Percentiles rank a stretch among this genome's conserved stretches.
phyloP scores from a whole-genome alignment of 1,284 basidiomycete species.

The Puccinia novopanici region DNA sequence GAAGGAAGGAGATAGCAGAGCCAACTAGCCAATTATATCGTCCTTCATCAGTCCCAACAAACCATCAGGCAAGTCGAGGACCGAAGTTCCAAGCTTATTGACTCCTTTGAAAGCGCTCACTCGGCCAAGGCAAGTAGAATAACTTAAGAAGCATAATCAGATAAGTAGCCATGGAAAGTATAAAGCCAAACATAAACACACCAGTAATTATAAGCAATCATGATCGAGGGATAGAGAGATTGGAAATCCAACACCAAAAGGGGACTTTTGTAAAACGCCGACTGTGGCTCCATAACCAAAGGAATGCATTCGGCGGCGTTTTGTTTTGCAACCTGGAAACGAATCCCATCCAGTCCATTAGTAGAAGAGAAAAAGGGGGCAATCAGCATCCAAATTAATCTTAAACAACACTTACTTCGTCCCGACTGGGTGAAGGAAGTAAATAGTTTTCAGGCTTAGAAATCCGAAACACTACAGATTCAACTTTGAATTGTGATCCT shows the following conservation, averaged over 20 bases:
- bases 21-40: conserved; percentile 69
- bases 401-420: conserved; percentile 67
- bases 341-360: background rate
- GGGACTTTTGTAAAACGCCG: conserved; percentile 88
- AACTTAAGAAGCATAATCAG: conserved; percentile 41
- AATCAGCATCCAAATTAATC: background rate
- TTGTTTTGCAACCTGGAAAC: conserved; percentile 79
- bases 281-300: conserved; percentile 89
- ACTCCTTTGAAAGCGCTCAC: conserved; percentile 78
- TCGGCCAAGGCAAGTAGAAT: conserved; percentile 85
- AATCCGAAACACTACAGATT: conserved; percentile 95
- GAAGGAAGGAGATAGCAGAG: background rate
- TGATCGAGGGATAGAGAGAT: conserved; percentile 90
- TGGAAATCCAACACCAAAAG: conserved; percentile 93
- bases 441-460: conserved; percentile 95
- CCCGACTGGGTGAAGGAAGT: conserved; percentile 78
- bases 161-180: background rate
- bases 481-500: conserved; percentile 97
- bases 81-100: conserved; percentile 78
- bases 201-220: conserved; percentile 98
- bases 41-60: conserved; percentile 71
- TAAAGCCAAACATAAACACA: conserved; percentile 64
- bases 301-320: conserved; percentile 95
- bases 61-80: conserved; percentile 72
- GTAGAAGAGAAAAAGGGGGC: conserved; percentile 27